phyloP scores from a whole-genome alignment of 176 grass and related monocot genomes.

The Olyra latifolia region DNA sequence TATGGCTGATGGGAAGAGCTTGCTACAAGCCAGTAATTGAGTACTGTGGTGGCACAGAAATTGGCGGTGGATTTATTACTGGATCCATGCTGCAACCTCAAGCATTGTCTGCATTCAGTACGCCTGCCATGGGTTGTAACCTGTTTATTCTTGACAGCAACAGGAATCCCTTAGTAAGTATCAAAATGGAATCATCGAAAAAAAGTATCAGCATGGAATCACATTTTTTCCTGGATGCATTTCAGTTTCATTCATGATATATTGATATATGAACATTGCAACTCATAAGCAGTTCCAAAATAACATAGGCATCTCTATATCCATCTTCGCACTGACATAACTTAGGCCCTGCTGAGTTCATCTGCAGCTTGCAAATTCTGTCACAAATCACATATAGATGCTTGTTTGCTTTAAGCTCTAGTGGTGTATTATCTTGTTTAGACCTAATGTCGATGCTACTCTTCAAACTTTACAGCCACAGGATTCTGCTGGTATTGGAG shows the following conservation, averaged over 20 bases:
- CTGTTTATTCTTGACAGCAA: conserved; percentile 75
- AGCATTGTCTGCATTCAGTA: conserved; percentile 92
- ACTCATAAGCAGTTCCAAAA: not conserved
- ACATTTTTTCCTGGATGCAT: not conserved
- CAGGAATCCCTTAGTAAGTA: conserved; percentile 75
- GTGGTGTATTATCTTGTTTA: not conserved
- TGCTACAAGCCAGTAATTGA: conserved; percentile 94
- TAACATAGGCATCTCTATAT: not conserved
- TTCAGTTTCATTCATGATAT: not conserved
- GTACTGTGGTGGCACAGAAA: conserved; percentile 94
- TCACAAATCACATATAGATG: not conserved
- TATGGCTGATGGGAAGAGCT: conserved; percentile 98
- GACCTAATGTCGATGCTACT: not conserved
- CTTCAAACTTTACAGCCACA: conserved; percentile 50
- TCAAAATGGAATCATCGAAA: not conserved
- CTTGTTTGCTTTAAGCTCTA: not conserved
- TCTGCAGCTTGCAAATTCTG: not conserved
- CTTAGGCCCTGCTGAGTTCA: not conserved
- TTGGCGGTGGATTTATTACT: conserved; percentile 86
- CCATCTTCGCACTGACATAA: not conserved
- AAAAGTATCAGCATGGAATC: conserved; percentile 34
- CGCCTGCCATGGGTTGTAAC: conserved; percentile 81
- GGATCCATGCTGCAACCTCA: conserved; percentile 86
- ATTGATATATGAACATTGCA: not conserved
- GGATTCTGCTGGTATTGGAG: conserved; percentile 65